A percentile compares a stretch with the other conserved stretches of the same genome.
These are phyloP conservation scores for Beauveria sp. DNA, from an alignment of 2,329 filamentous ascomycete genomes.

Conservation along the genomic window DNA sequence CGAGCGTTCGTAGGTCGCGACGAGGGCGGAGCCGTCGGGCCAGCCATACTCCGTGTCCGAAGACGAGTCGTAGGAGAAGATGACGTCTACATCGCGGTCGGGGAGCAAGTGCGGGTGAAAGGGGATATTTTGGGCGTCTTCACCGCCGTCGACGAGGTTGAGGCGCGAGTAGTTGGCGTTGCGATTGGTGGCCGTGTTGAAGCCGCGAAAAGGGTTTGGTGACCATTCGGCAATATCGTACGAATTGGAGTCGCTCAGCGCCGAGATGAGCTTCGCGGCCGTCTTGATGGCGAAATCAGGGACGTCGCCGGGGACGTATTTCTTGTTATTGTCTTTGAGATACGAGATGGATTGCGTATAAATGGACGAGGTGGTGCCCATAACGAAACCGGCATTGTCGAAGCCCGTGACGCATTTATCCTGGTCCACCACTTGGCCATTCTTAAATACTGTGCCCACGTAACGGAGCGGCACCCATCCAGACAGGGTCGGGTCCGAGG, in stretches of 20 bases:
- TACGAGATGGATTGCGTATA: slow-evolving; percentile 73
- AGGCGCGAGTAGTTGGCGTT: slow-evolving; percentile 47
- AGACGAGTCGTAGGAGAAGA: slow-evolving; percentile 73
- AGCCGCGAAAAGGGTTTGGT: slow-evolving; percentile 70
- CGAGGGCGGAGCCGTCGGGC: slow-evolving; percentile 70
- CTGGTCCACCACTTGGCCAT: slow-evolving; percentile 47
- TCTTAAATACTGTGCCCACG: slow-evolving; percentile 64
- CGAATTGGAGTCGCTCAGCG: slow-evolving; percentile 45
- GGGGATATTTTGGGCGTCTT: slow-evolving; percentile 73
- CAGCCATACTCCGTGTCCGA: slow-evolving; percentile 62
- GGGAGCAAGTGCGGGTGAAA: slow-evolving; percentile 71
- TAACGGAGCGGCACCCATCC: slow-evolving; percentile 65
- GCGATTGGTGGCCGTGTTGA: slow-evolving; percentile 50
- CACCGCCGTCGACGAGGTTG: slow-evolving; percentile 70
- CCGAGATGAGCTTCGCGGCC: slow-evolving; percentile 42
- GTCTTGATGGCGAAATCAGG: slow-evolving; percentile 43
- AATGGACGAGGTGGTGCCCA: slow-evolving; percentile 77
- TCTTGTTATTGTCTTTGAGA: slow-evolving; percentile 32
- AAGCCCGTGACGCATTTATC: slow-evolving; percentile 67
- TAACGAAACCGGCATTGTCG: slow-evolving; percentile 74
- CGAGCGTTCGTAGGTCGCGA: slow-evolving; percentile 66
- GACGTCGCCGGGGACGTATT: slow-evolving; percentile 25
- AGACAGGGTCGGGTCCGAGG: slow-evolving; percentile 64
- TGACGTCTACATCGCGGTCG: slow-evolving; percentile 63
- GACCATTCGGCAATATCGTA: slow-evolving; percentile 64